Base-by-base conservation (phyloP, 352 stramenopile species). In the Phytopythium delawarense region DNA sequence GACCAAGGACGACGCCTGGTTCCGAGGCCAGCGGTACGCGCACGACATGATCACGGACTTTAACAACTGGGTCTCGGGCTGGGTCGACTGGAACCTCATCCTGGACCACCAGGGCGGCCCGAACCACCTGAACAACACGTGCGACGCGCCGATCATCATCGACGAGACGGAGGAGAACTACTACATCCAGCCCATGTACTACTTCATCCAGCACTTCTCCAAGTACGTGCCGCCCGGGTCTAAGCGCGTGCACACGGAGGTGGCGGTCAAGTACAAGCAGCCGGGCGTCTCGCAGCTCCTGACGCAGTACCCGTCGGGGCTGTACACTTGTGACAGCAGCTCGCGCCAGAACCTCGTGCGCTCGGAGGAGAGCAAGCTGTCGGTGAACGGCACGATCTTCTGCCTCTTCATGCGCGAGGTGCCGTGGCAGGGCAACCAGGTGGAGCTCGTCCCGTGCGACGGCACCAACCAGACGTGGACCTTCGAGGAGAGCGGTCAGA, bases 31-130 rank as follows among this genome's bases (percentile, higher is more conserved):
- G 65, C 84, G 86, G 3, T 95, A 97, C 30, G 85, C 78, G 2
- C 89, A 96, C 70, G 89, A 97, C 56, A 97, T 98, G 42, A 73
- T 98, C 54, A 84, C 82, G 15, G 87, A 98, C 63, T 75, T 96
- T 34, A 97, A 96, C 74, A 91, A 96, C 66, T 87, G 78, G 64
- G 85, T 90, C 16, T 72, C 81, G 42, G 89, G 89, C 2, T 98
- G 92, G 91, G 85, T 96, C 45, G 89, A 98, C 76, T 98, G 92
- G 91, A 98, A 98, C 72, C 62, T 98, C 40, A 50, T 97, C 8
- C 76, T 98, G 1, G 88, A 96, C 57, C 77, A 89, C 68, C 81
- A 46, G 16, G 92, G 92, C 32, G 92, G 92, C 1, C 91, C 92
- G 7, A 98, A 97, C 75, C 88, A 97, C 75, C 62, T 83, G 52